Percentiles rank a stretch among this genome's conserved stretches.
Evolutionary conservation across 352 stramenopile species (phyloP).

Genomic region (Pythium sp.): DNA sequence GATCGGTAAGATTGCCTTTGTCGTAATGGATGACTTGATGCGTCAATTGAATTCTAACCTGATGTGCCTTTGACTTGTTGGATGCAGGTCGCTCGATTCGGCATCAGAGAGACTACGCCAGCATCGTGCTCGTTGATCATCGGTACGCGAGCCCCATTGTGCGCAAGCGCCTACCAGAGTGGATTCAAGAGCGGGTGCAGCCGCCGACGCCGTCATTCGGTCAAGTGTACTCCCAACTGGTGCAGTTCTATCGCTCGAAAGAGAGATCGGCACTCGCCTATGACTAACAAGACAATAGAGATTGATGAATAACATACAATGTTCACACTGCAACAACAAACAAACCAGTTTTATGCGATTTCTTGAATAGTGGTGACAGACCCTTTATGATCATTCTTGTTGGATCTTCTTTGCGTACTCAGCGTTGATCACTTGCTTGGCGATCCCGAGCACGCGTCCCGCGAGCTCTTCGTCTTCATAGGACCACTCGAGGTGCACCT

Average conservation of each 20-base stretch:
- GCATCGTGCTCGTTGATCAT: conserved; percentile 95
- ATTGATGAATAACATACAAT: background rate
- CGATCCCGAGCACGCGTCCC: conserved; percentile 76
- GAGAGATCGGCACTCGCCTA: conserved; percentile 16
- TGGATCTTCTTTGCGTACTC: conserved; percentile 48
- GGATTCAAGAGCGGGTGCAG: conserved; percentile 80
- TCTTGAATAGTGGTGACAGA: background rate
- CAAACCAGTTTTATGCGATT: background rate
- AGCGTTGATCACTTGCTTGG: conserved; percentile 70
- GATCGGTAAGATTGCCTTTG: conserved; percentile 76
- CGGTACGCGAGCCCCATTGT: conserved; percentile 85
- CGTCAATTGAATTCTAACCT: background rate
- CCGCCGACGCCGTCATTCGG: conserved; percentile 57
- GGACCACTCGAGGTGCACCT: conserved; percentile 81
- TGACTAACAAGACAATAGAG: conserved; percentile 8
- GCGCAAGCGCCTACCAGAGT: conserved; percentile 67
- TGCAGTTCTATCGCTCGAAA: conserved; percentile 76
- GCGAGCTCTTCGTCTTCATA: conserved; percentile 84
- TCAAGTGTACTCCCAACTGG: conserved; percentile 66
- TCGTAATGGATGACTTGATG: background rate
- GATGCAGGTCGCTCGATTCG: conserved; percentile 91
- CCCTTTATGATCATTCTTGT: background rate
- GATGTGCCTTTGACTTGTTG: background rate
- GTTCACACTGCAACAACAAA: background rate
- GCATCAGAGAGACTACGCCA: conserved; percentile 96